A percentile compares a stretch with the other conserved stretches of the same genome.
These are phyloP conservation scores for Alopecurus myosuroides DNA, from an alignment of 176 grass and related monocot genomes.

Conservation along the genomic window DNA sequence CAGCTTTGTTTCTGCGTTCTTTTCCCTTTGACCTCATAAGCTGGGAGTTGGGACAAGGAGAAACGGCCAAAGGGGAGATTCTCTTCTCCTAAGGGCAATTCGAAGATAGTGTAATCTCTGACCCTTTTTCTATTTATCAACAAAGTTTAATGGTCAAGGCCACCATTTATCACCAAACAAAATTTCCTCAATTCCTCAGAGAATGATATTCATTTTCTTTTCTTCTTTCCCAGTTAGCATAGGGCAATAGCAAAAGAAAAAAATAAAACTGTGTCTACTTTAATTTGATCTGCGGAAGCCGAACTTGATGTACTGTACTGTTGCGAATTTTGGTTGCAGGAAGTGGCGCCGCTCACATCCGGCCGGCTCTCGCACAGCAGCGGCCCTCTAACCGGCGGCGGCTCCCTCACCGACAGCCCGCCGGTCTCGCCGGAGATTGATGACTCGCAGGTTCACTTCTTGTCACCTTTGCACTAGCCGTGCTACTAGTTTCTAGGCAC, in stretches of 20 bases:
- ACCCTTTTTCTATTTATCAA: neutral
- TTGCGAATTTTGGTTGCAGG: conserved; percentile 27
- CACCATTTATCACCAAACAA: neutral
- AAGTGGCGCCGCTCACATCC: conserved; percentile 85
- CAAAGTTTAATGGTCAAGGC: neutral
- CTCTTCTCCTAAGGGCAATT: conserved; percentile 8
- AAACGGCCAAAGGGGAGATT: conserved; percentile 51
- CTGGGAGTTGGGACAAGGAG: conserved; percentile 26
- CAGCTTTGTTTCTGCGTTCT: neutral
- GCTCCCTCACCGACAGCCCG: conserved; percentile 96
- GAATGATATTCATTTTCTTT: neutral
- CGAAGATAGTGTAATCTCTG: neutral
- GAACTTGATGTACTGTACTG: neutral
- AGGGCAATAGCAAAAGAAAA: too few species aligned
- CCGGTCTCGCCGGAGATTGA: conserved; percentile 95
- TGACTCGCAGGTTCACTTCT: conserved; percentile 76
- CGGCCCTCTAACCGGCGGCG: conserved; percentile 82
- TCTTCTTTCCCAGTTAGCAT: neutral
- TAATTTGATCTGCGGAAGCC: neutral
- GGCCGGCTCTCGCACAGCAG: conserved; percentile 97
- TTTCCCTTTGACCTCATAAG: conserved; percentile 5
- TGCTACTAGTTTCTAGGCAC: neutral
- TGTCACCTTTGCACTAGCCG: neutral
- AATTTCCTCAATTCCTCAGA: neutral
- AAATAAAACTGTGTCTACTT: neutral